These are phyloP conservation scores for Delphinella strobiligena DNA, from an alignment of 2,329 filamentous ascomycete species.

Conservation along the genomic window DNA sequence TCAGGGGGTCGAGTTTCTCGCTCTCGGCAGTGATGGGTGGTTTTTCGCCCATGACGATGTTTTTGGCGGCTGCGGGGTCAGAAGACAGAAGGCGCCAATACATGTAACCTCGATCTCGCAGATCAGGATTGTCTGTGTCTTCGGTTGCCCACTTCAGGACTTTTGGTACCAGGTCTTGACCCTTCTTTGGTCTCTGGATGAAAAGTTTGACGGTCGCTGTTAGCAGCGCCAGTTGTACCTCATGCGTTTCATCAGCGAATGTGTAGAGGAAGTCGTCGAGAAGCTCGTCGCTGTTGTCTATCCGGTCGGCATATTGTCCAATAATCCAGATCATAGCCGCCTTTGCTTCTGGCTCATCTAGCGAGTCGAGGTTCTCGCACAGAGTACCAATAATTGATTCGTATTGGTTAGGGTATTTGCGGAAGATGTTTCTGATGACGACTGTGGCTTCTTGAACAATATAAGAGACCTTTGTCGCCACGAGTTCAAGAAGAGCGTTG, in stretches of 20 bases:
- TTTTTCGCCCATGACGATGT: conserved; percentile 94
- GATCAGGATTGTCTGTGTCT: conserved; percentile 96
- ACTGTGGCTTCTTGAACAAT: conserved; percentile 98
- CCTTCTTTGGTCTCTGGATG: conserved; percentile 91
- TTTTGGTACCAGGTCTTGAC: conserved; percentile 82
- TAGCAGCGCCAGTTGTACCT: conserved; percentile 86
- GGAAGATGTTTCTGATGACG: conserved; percentile 97
- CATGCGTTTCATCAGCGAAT: conserved; percentile 87
- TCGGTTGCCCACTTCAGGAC: conserved; percentile 98
- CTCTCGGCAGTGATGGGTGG: conserved; percentile 92
- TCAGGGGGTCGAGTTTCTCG: conserved; percentile 81
- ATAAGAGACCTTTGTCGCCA: conserved; percentile 96
- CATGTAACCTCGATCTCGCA: conserved; percentile 95
- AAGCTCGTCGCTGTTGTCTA: conserved; percentile 89
- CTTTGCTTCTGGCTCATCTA: conserved; percentile 96
- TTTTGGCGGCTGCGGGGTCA: conserved; percentile 73
- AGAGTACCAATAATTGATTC: conserved; percentile 93
- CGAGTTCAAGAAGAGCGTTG: conserved; percentile 79
- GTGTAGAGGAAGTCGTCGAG: conserved; percentile 91
- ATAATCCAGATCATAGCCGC: conserved; percentile 99
- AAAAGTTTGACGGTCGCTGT: conserved; percentile 97
- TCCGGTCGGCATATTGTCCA: conserved; percentile 91
- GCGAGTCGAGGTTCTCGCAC: conserved; percentile 88
- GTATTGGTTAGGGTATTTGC: conserved; percentile 97
- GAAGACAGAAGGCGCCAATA: conserved; percentile 96